Evolutionary conservation across 139 green algal species (phyloP).

Genomic region (Choricystis sp.): DNA sequence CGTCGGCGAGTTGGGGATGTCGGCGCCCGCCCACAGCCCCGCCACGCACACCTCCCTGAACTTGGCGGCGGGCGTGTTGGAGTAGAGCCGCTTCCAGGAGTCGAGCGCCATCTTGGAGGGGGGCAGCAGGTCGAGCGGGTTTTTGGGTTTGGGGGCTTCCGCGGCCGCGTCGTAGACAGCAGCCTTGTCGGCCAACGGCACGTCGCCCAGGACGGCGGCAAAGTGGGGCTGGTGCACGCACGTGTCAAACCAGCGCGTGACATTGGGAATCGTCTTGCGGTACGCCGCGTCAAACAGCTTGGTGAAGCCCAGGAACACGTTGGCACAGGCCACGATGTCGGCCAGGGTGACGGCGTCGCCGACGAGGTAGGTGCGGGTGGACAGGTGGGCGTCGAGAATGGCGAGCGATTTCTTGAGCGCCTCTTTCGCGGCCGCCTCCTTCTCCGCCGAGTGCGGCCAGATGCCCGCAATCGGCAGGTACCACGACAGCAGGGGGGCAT

Average conservation of each 20-base stretch:
- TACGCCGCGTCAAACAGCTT: slow-evolving; percentile 26
- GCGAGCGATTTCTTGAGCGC: slow-evolving; percentile 19
- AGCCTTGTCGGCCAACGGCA: slow-evolving; percentile 1
- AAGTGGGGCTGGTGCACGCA: slow-evolving; percentile 34
- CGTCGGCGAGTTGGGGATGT: slow-evolving; percentile 20
- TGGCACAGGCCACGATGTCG: slow-evolving; percentile 36
- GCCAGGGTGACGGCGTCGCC: slow-evolving; percentile 35
- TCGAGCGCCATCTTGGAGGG: slow-evolving; percentile 39
- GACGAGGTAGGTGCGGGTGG: slow-evolving; percentile 33
- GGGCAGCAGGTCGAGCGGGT: slow-evolving; percentile 31
- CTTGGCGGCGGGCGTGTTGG: slow-evolving; percentile 31
- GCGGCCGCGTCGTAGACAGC: slow-evolving; percentile 8
- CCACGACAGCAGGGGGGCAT: slow-evolving; percentile 24
- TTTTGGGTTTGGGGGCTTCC: slow-evolving; percentile 24
- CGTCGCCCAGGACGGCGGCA: slow-evolving; percentile 14
- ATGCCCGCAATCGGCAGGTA: slow-evolving; percentile 7
- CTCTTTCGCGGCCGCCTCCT: slow-evolving; percentile 19
- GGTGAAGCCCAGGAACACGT: slow-evolving; percentile 25
- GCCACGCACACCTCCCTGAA: slow-evolving; percentile 32
- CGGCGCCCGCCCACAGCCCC: slow-evolving; percentile 25
- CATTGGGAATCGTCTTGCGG: slow-evolving; percentile 23
- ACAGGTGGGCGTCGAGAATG: slow-evolving; percentile 26
- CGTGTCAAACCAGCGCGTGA: slow-evolving; percentile 36
- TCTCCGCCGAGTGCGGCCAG: slow-evolving; percentile 16
- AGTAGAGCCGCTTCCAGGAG: slow-evolving; percentile 46